phyloP scores from a whole-genome alignment of 2,329 filamentous ascomycete species.

The Neofusicoccum ribis region DNA sequence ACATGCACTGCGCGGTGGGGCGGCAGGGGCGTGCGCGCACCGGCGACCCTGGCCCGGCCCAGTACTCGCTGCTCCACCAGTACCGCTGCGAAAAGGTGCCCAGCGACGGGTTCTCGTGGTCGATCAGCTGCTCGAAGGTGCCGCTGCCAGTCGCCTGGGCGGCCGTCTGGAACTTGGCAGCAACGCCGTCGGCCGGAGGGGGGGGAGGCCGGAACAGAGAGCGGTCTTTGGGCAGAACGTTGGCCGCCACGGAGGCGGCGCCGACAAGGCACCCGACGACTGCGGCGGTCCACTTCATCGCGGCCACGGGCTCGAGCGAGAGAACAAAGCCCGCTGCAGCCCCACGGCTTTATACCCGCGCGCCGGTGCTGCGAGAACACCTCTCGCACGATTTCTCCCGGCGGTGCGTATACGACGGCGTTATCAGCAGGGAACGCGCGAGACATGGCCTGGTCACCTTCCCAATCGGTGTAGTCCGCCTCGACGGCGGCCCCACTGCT shows the following conservation, averaged over 20 bases:
- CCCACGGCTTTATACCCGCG: neutral
- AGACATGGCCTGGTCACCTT: neutral
- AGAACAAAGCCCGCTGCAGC: too few species aligned
- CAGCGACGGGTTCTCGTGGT: conserved; percentile 57
- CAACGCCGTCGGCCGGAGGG: neutral
- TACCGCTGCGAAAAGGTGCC: conserved; percentile 58
- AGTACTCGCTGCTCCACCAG: conserved; percentile 54
- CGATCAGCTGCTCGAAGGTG: conserved; percentile 57
- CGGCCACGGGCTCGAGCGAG: too few species aligned
- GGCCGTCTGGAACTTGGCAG: neutral
- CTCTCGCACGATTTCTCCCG: too few species aligned
- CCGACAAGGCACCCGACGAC: neutral
- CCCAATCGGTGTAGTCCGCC: neutral
- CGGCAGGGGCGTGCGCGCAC: conserved; percentile 21
- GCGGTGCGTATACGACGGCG: too few species aligned
- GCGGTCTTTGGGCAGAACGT: conserved; percentile 2
- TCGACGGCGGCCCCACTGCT: neutral
- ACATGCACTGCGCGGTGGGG: neutral
- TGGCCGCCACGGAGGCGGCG: neutral
- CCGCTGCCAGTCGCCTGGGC: neutral
- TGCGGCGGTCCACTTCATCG: neutral
- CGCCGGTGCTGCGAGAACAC: too few species aligned
- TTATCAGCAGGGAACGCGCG: too few species aligned
- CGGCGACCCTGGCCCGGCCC: conserved; percentile 57
- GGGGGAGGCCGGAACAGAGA: conserved; percentile 5